Evolutionary conservation across 306 rosid species (phyloP).

Genomic region (Rubus idaeus): DNA sequence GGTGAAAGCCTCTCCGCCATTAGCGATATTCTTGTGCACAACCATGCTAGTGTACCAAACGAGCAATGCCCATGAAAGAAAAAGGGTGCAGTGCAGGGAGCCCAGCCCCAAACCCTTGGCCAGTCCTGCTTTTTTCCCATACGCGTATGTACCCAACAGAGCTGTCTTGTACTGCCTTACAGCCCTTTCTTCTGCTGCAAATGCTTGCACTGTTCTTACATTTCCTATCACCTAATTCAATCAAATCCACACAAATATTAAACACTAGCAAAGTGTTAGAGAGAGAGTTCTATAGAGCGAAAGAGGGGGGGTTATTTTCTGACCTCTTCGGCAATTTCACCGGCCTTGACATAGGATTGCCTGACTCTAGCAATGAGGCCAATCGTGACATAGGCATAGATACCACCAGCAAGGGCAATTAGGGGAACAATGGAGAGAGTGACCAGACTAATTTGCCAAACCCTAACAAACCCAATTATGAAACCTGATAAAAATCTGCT

Average conservation of each 20-base stretch:
- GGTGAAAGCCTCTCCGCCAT: slow-evolving; percentile 95
- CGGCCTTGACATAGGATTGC: slow-evolving; percentile 84
- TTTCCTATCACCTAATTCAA: slow-evolving; percentile 74
- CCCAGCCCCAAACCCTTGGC: slow-evolving; percentile 96
- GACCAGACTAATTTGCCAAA: slow-evolving; percentile 93
- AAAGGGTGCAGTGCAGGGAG: slow-evolving; percentile 85
- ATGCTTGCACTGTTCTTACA: slow-evolving; percentile 94
- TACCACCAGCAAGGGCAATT: slow-evolving; percentile 93
- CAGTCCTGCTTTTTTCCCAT: slow-evolving; percentile 79
- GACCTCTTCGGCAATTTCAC: slow-evolving; percentile 98
- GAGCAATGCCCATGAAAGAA: slow-evolving; percentile 87
- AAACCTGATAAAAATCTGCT: slow-evolving; percentile 82
- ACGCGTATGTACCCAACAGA: slow-evolving; percentile 61
- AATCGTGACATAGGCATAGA: slow-evolving; percentile 75
- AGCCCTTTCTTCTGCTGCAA: slow-evolving; percentile 92
- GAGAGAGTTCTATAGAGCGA: neutral
- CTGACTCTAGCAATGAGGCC: slow-evolving; percentile 80
- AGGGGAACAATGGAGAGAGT: slow-evolving; percentile 89
- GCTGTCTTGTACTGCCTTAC: slow-evolving; percentile 71
- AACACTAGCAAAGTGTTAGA: neutral
- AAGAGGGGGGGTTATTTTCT: neutral
- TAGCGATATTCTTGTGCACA: slow-evolving; percentile 84
- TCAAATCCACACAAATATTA: neutral
- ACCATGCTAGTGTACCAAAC: slow-evolving; percentile 89
- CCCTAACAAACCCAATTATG: slow-evolving; percentile 74